A percentile compares a stretch with the other conserved stretches of the same genome.
These are phyloP conservation scores for Mortierella sp. DNA, from an alignment of 371 early-diverging fungal genomes.

Conservation along the genomic window DNA sequence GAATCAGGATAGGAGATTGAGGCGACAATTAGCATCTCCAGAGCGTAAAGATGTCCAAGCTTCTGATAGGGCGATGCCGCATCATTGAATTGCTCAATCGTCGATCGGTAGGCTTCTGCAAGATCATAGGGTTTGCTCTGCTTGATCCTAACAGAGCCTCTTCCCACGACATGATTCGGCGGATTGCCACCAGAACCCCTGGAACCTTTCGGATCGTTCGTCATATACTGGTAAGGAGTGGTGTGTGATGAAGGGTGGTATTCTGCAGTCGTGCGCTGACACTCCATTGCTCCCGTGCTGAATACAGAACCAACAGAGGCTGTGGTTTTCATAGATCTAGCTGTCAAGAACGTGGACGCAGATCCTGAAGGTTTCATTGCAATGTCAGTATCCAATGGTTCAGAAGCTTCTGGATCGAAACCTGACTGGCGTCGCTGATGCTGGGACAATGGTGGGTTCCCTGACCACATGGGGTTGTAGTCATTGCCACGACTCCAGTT, in stretches of 20 bases:
- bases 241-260: background rate
- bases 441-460: background rate
- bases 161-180: background rate
- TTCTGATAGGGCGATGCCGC: constrained; percentile 56
- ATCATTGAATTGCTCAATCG: constrained; percentile 48
- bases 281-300: background rate
- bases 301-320: constrained; percentile 5
- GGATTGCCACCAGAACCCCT: constrained; percentile 19
- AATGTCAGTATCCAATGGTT: background rate
- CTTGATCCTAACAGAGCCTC: background rate
- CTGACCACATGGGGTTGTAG: background rate
- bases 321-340: background rate
- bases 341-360: constrained; percentile 8
- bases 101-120: constrained; percentile 35
- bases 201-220: background rate
- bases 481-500: background rate
- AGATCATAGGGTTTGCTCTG: constrained; percentile 24
- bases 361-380: constrained; percentile 5
- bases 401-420: background rate
- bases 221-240: background rate
- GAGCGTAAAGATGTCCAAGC: constrained; percentile 50
- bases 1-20: constrained; percentile 51
- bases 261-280: background rate
- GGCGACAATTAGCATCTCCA: constrained; percentile 56
- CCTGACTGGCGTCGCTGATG: constrained; percentile 3